These are phyloP conservation scores for Shiraia bambusicola DNA, from an alignment of 2,329 filamentous ascomycete species.

Conservation along the genomic window DNA sequence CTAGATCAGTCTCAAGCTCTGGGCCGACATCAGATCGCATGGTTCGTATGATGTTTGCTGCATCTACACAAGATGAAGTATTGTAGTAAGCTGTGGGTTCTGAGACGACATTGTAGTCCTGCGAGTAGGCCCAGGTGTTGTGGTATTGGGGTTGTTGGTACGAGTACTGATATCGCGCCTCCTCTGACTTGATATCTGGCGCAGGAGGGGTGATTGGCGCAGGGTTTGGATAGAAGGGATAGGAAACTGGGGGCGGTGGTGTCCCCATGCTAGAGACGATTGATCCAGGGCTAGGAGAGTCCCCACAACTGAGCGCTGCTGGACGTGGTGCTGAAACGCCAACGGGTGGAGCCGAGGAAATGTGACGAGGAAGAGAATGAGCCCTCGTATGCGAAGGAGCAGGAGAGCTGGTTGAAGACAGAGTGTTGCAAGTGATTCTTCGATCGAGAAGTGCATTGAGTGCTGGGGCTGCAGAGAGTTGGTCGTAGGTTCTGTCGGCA, in stretches of 20 bases:
- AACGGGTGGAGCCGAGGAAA: slow-evolving; percentile 23
- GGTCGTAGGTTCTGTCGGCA: slow-evolving; percentile 28
- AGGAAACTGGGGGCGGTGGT: slow-evolving; percentile 29
- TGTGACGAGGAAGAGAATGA: slow-evolving; percentile 17
- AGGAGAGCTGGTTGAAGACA: slow-evolving; percentile 22
- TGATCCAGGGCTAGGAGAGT: slow-evolving; percentile 35
- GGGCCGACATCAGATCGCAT: slow-evolving; percentile 45
- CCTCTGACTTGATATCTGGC: slow-evolving; percentile 29
- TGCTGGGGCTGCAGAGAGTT: slow-evolving; percentile 28
- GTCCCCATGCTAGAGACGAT: slow-evolving; percentile 37
- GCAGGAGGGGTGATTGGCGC: slow-evolving; percentile 20
- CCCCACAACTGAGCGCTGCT: slow-evolving; percentile 26
- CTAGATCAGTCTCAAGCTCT: slow-evolving; percentile 45
- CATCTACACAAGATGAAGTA: slow-evolving; percentile 43
- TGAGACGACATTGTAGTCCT: slow-evolving; percentile 16
- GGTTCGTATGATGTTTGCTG: slow-evolving; percentile 49
- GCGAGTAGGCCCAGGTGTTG: slow-evolving; percentile 26
- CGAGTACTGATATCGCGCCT: slow-evolving; percentile 23
- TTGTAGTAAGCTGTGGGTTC: slow-evolving; percentile 26
- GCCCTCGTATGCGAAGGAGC: slow-evolving; percentile 14
- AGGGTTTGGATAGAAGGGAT: slow-evolving; percentile 24
- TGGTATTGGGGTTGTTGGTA: slow-evolving; percentile 24
- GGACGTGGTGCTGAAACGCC: slow-evolving; percentile 25
- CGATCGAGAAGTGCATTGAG: slow-evolving; percentile 37
- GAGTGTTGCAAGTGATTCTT: slow-evolving; percentile 24